These are phyloP conservation scores for Diddensiella transvaalensis DNA, from an alignment of 805 yeast genomes.

Conservation along the genomic window DNA sequence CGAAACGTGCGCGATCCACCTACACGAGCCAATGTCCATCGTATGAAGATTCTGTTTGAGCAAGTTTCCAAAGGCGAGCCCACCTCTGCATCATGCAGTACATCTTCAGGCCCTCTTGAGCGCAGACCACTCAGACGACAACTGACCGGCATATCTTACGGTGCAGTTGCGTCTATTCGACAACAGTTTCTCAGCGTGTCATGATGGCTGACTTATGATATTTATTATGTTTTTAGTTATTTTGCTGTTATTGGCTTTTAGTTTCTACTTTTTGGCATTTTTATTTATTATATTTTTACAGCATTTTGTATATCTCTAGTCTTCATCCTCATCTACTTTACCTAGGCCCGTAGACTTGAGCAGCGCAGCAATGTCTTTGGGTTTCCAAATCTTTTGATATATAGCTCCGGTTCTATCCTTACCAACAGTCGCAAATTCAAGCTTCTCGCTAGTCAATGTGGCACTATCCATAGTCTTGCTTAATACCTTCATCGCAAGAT, in stretches of 20 bases:
- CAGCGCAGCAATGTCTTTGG: constrained; percentile 68
- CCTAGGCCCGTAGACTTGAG: constrained; percentile 70
- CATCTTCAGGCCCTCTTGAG: constrained; percentile 2
- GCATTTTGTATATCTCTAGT: constrained; percentile 6
- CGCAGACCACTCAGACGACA: constrained; percentile 9
- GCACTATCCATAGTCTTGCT: constrained; percentile 92
- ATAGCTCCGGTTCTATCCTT: constrained; percentile 47
- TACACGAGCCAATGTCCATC: constrained; percentile 22
- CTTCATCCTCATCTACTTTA: constrained; percentile 52
- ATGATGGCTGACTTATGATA: constrained; percentile 6
- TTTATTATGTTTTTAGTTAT: background rate
- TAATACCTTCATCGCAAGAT: constrained; percentile 84
- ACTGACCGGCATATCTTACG: constrained; percentile 18
- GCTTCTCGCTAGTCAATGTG: constrained; percentile 77
- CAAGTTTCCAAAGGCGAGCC: constrained; percentile 2
- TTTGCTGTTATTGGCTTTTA: background rate
- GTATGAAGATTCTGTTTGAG: constrained; percentile 22
- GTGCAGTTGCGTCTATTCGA: constrained; percentile 19
- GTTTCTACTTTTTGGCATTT: constrained; percentile 4
- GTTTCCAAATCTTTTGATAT: constrained; percentile 72
- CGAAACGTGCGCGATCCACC: constrained; percentile 18
- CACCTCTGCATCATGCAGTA: too few relatives aligned
- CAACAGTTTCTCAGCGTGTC: constrained; percentile 17
- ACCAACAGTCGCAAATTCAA: constrained; percentile 85
- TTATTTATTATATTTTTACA: background rate